These are phyloP conservation scores for Bassia scoparia DNA, from an alignment of 148 eudicot species.

Conservation along the genomic window DNA sequence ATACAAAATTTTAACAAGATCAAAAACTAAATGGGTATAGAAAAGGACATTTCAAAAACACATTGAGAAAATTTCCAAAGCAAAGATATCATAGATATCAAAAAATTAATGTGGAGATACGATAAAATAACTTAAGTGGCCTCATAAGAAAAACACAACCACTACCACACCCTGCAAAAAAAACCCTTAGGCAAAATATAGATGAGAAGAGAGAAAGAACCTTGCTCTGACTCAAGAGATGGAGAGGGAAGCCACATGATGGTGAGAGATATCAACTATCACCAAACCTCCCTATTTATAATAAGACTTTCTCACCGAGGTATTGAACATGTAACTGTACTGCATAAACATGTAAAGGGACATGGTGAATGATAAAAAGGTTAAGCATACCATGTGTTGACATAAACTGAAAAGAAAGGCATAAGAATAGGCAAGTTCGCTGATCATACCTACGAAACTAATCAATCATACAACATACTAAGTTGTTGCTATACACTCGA, in stretches of 20 bases:
- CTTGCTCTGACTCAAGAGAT: slow-evolving; percentile 29
- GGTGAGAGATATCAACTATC: slow-evolving; percentile 20
- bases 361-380: slow-evolving; percentile 17
- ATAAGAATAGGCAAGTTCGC: slow-evolving; percentile 19
- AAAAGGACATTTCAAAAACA: no score
- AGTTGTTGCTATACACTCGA: neutral
- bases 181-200: neutral
- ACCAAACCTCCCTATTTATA: slow-evolving; percentile 26
- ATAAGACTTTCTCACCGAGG: slow-evolving; percentile 13
- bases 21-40: no score
- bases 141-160: no score
- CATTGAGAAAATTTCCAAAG: slow-evolving; percentile 1
- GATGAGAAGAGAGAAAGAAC: slow-evolving; percentile 18
- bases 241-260: slow-evolving; percentile 34
- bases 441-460: slow-evolving; percentile 9
- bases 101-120: neutral
- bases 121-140: neutral
- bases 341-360: slow-evolving; percentile 14
- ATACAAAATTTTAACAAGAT: no score
- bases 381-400: slow-evolving; percentile 12
- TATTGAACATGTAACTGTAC: slow-evolving; percentile 26
- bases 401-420: slow-evolving; percentile 2
- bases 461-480: slow-evolving; percentile 1
- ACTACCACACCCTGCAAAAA: neutral
- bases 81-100: neutral